phyloP scores from a whole-genome alignment of 1,139 yeast species.

The Blastobotrys petasosporus region DNA sequence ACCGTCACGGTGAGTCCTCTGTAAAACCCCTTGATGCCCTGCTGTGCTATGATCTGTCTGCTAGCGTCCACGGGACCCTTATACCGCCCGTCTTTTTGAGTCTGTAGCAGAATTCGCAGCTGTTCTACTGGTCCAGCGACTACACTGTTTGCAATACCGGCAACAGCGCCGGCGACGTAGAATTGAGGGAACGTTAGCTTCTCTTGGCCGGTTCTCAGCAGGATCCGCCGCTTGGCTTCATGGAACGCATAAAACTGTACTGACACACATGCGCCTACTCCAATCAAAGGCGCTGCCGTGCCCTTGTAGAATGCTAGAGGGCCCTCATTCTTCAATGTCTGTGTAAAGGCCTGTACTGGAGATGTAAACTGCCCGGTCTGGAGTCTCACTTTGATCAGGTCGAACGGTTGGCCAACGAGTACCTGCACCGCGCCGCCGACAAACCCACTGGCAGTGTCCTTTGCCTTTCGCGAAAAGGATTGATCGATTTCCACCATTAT shows the following conservation, averaged over 20 bases:
- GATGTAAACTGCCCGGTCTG: constrained; percentile 51
- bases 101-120: constrained; percentile 62
- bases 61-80: constrained; percentile 47
- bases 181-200: constrained; percentile 53
- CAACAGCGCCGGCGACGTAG: constrained; percentile 66
- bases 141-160: constrained; percentile 72
- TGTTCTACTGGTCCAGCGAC: constrained; percentile 74
- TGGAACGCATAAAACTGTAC: constrained; percentile 73
- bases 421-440: constrained; percentile 63
- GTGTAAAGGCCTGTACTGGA: constrained; percentile 47
- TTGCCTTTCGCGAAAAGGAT: constrained; percentile 50
- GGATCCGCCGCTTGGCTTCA: constrained; percentile 61
- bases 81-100: constrained; percentile 41
- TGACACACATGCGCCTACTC: constrained; percentile 69
- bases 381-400: constrained; percentile 58
- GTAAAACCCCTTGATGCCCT: constrained; percentile 54
- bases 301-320: constrained; percentile 54
- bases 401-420: constrained; percentile 70
- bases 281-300: constrained; percentile 43
- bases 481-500: constrained; percentile 34
- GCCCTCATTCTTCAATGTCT: constrained; percentile 57
- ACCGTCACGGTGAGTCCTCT: constrained; percentile 59
- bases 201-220: constrained; percentile 22
- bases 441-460: constrained; percentile 49
- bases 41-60: constrained; percentile 39